Conservation (phyloP, 768 basidiomycete species). For the Cystobasidium tubakii region DNA sequence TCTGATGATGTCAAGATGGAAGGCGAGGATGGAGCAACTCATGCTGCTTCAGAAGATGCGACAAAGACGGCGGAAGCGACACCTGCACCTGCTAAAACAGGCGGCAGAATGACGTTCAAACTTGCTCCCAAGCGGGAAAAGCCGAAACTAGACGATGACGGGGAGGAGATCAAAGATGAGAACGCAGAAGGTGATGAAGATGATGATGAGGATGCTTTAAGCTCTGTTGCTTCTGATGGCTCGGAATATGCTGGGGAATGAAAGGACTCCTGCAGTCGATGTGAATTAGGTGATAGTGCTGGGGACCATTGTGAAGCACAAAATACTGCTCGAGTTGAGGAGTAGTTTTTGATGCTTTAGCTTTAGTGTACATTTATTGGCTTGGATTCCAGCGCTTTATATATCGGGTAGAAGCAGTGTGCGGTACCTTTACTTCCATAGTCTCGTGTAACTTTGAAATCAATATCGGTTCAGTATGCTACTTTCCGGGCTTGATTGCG, state of each 20-base stretch:
- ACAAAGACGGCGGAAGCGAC: background rate
- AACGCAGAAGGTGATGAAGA: background rate
- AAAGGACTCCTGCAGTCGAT: no score
- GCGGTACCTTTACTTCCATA: background rate
- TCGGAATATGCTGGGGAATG: constrained; percentile 5
- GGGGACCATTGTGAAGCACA: no score
- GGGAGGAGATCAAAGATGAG: constrained; percentile 10
- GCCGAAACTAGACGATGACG: background rate
- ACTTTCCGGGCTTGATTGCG: background rate
- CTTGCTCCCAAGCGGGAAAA: background rate
- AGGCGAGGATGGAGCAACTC: constrained; percentile 9
- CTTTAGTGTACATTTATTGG: no score
- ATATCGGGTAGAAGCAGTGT: background rate
- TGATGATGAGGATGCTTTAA: constrained; percentile 19
- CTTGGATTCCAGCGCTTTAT: no score
- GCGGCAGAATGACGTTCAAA: background rate
- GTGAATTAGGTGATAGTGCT: no score
- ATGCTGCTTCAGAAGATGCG: background rate
- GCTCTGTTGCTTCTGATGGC: constrained; percentile 6
- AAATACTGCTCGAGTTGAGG: no score
- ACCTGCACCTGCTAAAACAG: constrained; percentile 2
- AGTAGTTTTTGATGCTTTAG: no score
- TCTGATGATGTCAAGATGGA: constrained; percentile 19
- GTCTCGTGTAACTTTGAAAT: background rate
- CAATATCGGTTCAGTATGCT: background rate